A percentile compares a stretch with the other conserved stretches of the same genome.
phyloP scores from a whole-genome alignment of 495 filamentous ascomycete genomes.

The Penicillium paradoxum region DNA sequence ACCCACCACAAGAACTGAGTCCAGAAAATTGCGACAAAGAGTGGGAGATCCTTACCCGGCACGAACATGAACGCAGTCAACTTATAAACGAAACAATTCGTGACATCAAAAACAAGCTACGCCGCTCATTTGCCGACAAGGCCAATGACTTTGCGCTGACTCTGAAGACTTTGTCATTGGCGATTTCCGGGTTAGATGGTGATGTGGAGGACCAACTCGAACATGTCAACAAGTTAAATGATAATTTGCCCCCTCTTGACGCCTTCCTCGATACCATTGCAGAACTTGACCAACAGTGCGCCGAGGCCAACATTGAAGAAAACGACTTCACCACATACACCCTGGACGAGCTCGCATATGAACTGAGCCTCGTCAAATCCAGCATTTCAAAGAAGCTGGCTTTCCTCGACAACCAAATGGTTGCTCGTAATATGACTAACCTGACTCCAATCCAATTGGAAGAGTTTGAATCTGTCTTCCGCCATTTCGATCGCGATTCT shows the following conservation, averaged over 20 bases:
- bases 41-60: slow-evolving; percentile 71
- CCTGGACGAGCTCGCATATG: slow-evolving; percentile 92
- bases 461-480: slow-evolving; percentile 95
- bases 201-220: slow-evolving; percentile 89
- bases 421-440: slow-evolving; percentile 97
- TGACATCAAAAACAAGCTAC: slow-evolving; percentile 95
- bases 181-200: slow-evolving; percentile 90
- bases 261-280: slow-evolving; percentile 80
- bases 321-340: slow-evolving; percentile 99
- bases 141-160: slow-evolving; percentile 96
- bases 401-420: slow-evolving; percentile 95
- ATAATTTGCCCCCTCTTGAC: slow-evolving; percentile 80
- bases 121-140: slow-evolving; percentile 88
- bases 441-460: slow-evolving; percentile 96
- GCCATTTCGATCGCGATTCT: slow-evolving; percentile 93
- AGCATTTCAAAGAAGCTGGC: slow-evolving; percentile 91
- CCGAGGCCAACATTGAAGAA: slow-evolving; percentile 96
- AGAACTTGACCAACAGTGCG: slow-evolving; percentile 77
- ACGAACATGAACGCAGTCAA: slow-evolving; percentile 82
- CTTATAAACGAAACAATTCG: slow-evolving; percentile 96
- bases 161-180: slow-evolving; percentile 85
- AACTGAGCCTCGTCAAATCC: slow-evolving; percentile 81
- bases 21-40: slow-evolving; percentile 75
- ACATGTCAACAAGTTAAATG: slow-evolving; percentile 74
- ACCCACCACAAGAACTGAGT: slow-evolving; percentile 75